phyloP scores from a whole-genome alignment of 2,329 filamentous ascomycete genomes.

The Colletotrichum sp. region DNA sequence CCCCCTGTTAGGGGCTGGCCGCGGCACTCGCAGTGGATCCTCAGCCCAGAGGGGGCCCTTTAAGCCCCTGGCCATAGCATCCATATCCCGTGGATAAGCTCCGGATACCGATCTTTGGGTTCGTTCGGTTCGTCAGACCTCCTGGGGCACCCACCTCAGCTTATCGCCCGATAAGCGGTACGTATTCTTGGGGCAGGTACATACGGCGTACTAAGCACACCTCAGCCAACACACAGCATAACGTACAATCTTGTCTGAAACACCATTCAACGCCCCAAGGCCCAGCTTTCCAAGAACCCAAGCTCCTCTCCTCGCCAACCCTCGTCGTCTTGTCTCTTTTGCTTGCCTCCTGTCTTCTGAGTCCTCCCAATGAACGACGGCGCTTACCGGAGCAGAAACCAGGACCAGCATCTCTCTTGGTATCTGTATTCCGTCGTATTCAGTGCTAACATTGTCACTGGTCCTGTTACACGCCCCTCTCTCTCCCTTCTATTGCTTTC shows the following conservation, averaged over 20 bases:
- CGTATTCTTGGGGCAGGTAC: not conserved
- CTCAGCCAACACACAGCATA: constrained; percentile 7
- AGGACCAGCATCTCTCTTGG: not conserved
- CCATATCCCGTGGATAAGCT: not conserved
- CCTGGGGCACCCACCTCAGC: not conserved
- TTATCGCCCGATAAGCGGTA: constrained; percentile 10
- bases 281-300: not conserved
- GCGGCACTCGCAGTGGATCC: not conserved
- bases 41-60: not conserved
- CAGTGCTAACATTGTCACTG: not conserved
- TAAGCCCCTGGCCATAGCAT: constrained; percentile 7
- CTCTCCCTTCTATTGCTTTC: not conserved
- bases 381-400: not conserved
- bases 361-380: not conserved
- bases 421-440: not conserved
- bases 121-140: not conserved
- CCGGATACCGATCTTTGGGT: not conserved
- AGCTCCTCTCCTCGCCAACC: constrained; percentile 1
- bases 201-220: not conserved
- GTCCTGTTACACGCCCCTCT: not conserved
- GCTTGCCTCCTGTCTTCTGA: not conserved
- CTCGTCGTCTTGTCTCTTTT: not conserved
- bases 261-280: constrained; percentile 5
- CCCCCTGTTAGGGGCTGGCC: not conserved
- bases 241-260: constrained; percentile 23